Evolutionary conservation across 2,329 filamentous ascomycete genomes (phyloP).

Genomic region (Curvularia hawaiiensis): DNA sequence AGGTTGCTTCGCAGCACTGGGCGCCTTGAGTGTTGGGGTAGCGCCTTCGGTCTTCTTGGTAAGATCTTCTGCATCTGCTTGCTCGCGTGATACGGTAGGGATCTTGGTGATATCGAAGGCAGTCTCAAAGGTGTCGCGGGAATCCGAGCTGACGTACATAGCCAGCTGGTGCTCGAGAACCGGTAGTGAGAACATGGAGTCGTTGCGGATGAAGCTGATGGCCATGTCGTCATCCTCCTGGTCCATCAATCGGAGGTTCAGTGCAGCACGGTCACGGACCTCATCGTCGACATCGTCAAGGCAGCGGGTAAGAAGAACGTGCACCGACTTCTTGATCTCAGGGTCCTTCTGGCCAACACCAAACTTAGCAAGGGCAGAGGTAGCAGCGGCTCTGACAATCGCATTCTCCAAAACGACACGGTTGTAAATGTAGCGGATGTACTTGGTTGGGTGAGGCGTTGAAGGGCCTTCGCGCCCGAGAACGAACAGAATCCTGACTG

Average conservation of each 20-base stretch:
- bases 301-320: conserved; percentile 89
- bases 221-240: conserved; percentile 86
- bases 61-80: conserved; percentile 93
- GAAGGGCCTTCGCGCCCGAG: conserved; percentile 94
- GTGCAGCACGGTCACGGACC: conserved; percentile 90
- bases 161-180: conserved; percentile 97
- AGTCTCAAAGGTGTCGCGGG: conserved; percentile 79
- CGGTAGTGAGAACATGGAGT: conserved; percentile 92
- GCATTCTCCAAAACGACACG: conserved; percentile 96
- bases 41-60: conserved; percentile 96
- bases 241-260: conserved; percentile 90
- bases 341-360: conserved; percentile 93
- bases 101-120: conserved; percentile 92
- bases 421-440: conserved; percentile 99
- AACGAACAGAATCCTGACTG: conserved; percentile 91
- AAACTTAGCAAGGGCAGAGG: conserved; percentile 95
- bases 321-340: conserved; percentile 94
- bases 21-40: conserved; percentile 91
- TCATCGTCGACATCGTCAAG: conserved; percentile 98
- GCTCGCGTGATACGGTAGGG: conserved; percentile 91
- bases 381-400: conserved; percentile 90
- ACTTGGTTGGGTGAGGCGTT: conserved; percentile 95
- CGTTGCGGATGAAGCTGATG: conserved; percentile 89
- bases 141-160: conserved; percentile 93
- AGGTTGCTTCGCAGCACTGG: conserved; percentile 78